Percentiles rank a stretch among this genome's conserved stretches.
Conservation (phyloP, 106 monocot species). For the Dioscorea zingiberensis region DNA sequence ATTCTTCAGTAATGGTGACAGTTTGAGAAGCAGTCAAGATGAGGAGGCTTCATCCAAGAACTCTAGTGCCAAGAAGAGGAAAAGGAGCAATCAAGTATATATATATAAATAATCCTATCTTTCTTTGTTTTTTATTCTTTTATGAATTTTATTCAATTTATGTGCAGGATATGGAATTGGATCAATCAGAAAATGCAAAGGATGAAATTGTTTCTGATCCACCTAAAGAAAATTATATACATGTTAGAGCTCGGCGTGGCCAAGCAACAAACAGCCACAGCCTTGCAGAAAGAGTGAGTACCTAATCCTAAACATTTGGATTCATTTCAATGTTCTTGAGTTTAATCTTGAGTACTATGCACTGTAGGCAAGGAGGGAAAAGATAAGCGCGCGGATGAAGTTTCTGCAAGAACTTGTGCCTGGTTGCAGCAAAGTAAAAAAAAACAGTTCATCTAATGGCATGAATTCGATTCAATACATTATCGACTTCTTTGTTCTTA, state of each 20-base stretch:
- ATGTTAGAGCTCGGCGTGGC: conserved; percentile 33
- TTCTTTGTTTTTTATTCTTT: too few relatives aligned
- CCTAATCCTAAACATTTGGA: too few relatives aligned
- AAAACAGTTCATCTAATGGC: too few relatives aligned
- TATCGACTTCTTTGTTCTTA: too few relatives aligned
- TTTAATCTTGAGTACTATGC: too few relatives aligned
- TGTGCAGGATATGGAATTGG: conserved; percentile 19
- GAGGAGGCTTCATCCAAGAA: conserved; percentile 9
- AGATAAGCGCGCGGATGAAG: conserved; percentile 86
- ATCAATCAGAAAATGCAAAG: conserved; percentile 21
- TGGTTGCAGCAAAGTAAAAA: conserved; percentile 92
- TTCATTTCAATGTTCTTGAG: too few relatives aligned
- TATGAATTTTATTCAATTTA: neutral
- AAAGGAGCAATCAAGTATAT: conserved; percentile 22
- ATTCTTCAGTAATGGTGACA: conserved; percentile 14
- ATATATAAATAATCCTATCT: too few relatives aligned
- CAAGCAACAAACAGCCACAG: conserved; percentile 46
- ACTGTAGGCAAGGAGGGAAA: conserved; percentile 82
- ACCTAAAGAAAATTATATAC: conserved; percentile 26
- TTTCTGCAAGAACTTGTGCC: conserved; percentile 94
- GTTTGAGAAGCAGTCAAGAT: neutral
- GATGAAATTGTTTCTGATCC: conserved; percentile 22
- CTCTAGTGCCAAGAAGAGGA: conserved; percentile 24
- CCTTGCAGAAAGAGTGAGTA: neutral
- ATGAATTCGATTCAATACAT: too few relatives aligned